Base-by-base conservation (phyloP, 192 early-diverging fungal species). In the Coemansia sp. region DNA sequence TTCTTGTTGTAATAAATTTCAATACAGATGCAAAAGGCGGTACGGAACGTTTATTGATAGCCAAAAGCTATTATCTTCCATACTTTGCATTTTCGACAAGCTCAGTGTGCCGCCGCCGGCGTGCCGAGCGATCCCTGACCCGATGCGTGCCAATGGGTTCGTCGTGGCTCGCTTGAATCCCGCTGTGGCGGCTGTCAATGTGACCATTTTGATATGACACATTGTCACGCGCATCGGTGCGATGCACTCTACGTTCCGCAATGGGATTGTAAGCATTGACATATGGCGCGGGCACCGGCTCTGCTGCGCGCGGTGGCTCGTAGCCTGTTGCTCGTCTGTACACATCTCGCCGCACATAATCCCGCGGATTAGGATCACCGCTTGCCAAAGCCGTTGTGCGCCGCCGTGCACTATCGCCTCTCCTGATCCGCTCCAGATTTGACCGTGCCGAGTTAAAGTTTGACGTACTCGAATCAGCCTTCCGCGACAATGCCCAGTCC, bases 401-500 rank as follows among this genome's bases (percentile, higher is more conserved):
- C 5, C 63, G 53, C 14, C 63, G 54, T 19, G 43, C 4, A 14
- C n/a, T 22, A 25, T 65, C 55, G 45, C 25, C 29, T 6, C 41
- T 22, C 25, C 29, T 43, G 37, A 35, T 19, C 27, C 54, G 43
- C 43, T 56, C 61, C 23, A 54, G 7, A 15, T 35, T 50, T 22
- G 38, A 23, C 19, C 52, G 50, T 14, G 14, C n/a, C n/a, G 39
- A 4, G 5, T 15, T 14, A 24, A 27, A 7, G 15, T 56, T 43
- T 10, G 52, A 56, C 23, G 51, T 7, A 5, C n/a, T 24, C 23
- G 8, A 14, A 12, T 39, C n/a, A 5, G 47, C 39, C 49, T 58
- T 63, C 14, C 72, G 58, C 5, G 65, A 69, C 23, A 35, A 24
- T 12, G 63, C 61, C 72, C 65, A 75, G 53, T 80, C 78, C 41